phyloP scores from a whole-genome alignment of 2,329 filamentous ascomycete species.

The Gremmenia infestans region DNA sequence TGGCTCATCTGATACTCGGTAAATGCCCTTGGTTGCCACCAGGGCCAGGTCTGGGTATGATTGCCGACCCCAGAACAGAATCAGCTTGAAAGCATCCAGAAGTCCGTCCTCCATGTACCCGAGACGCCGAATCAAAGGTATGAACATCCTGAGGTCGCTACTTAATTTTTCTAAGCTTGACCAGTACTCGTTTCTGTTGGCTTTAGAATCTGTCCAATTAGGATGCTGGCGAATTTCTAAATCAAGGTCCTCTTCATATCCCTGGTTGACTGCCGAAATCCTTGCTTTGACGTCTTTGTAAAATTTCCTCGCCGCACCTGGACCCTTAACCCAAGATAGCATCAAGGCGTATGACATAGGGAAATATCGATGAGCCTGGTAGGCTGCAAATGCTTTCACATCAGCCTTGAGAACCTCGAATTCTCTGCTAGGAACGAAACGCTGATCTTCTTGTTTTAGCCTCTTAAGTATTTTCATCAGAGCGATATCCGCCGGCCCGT shows the following conservation, averaged over 20 bases:
- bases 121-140: background rate
- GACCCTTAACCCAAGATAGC: background rate
- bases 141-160: background rate
- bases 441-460: background rate
- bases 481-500: background rate
- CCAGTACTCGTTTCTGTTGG: background rate
- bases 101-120: background rate
- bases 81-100: background rate
- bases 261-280: background rate
- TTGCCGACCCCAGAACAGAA: background rate
- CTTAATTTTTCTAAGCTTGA: background rate
- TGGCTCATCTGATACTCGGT: background rate
- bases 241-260: background rate
- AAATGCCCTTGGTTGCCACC: background rate
- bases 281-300: background rate
- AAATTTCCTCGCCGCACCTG: background rate
- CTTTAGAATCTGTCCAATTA: background rate
- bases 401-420: background rate
- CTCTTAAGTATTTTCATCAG: background rate
- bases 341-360: background rate
- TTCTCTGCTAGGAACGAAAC: background rate
- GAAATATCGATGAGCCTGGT: background rate
- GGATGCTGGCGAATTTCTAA: background rate
- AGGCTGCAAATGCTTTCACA: background rate
- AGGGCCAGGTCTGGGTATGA: background rate